Evolutionary conservation across 2,329 filamentous ascomycete genomes (phyloP), one percentile per base, ranked within the genome.

Genomic region (Diaporthe citrichinensis): DNA sequence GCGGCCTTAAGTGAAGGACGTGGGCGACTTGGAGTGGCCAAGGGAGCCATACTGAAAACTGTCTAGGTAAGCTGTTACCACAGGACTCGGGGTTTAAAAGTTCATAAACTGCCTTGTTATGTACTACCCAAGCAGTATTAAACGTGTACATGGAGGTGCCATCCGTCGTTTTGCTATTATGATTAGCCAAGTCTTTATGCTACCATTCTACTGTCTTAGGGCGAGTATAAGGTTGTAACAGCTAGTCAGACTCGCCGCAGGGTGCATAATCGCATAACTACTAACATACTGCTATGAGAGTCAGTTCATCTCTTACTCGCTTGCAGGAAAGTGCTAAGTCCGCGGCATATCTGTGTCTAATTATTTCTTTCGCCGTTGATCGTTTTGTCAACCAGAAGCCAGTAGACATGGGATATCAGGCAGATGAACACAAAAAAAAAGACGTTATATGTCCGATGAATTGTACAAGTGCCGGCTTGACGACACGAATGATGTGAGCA

Each of bases 291-390:
- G 39, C 39, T 46, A 44, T 31, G 4, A 65, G 39, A 65, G 59
- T 65, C 59, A 65, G 59, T 31, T 41, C 39, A 31, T 31, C 9
- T 46, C 59, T 65, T 46, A 31, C 25, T 65, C 59, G 25, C 28
- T 46, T 39, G 25, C 17, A 17, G 25, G 6, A 31, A n/a, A n/a
- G 58, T 25, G 25, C 23, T 9, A 31, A 12, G 20, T 20, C 8
- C n/a, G 36, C n/a, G n/a, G n/a, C 8, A 20, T 62, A 14, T 62
- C n/a, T 28, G 17, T 4, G n/a, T 14, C 36, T 25, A 6, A 20
- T 9, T 20, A 20, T 44, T n/a, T 20, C n/a, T 62, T 31, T 44
- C 14, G 9, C 39, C 10, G 9, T 31, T 15, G 10, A 23, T 46
- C 17, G 10, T 12, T 36, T 44, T 25, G 15, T 55, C 25, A 23